Evolutionary conservation across 305 asterid species (phyloP), one percentile per base, ranked within the genome.

Genomic region (Ilex paraguariensis): DNA sequence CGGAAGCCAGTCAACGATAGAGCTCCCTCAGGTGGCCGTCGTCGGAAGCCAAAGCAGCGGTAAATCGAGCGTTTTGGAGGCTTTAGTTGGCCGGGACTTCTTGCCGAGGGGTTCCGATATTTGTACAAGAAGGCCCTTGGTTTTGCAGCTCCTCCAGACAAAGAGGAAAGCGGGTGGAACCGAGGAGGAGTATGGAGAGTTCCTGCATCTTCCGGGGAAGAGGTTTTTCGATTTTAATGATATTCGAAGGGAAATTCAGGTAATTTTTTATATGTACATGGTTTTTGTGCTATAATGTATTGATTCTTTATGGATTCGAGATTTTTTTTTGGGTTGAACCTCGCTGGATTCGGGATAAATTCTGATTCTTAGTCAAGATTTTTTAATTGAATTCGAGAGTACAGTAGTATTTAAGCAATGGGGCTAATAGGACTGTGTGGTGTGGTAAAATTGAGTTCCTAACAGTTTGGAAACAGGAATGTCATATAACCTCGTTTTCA

Each of bases 41-140:
- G 21, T 17, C 21, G 21, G 21, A 17, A 17, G 21, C 21, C 21
- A 17, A 17, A 17, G 21, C 21, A 17, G 21, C 21, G 1, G 21
- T 1, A 17, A 17, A 17, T 17, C 21, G 21, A 17, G 21, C 21
- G 21, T 17, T 48, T 62, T 93, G 79, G 99, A 93, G 83, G 87
- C 99, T 58, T 80, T 93, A 11, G 99, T 93, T 2, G 99, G 99
- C 15, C 92, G 97, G 14, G 99, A 93, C 75, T 93, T 93, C 73
- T 76, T 90, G 72, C 98, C 98, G 0, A 91, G 98, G 54, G 98
- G 98, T 3, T 78, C 74, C 48, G 97, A 87, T 60, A 92, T 90
- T 40, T 92, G 98, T 83, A 92, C 98, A 44, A 82, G 98, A 9
- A 83, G 97, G 36, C 97, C 97, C 6, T 94, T 90, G 50, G 97